These are phyloP conservation scores for Spergularia marina DNA, from an alignment of 148 eudicot species.

Conservation along the genomic window DNA sequence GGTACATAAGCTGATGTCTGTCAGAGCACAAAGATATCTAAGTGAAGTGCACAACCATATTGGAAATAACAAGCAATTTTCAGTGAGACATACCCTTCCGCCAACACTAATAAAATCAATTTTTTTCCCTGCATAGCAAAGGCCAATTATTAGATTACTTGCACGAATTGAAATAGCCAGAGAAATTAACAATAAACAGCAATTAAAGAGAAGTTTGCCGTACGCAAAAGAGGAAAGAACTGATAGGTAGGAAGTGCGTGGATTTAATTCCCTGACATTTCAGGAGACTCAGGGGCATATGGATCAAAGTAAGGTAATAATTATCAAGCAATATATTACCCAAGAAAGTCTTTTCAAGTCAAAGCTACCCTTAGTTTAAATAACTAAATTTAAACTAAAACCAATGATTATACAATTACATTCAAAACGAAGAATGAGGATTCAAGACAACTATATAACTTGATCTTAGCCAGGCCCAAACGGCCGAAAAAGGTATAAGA, in stretches of 20 bases:
- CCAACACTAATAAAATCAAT: constrained; percentile 83
- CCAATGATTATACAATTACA: neutral
- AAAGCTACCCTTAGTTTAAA: no score
- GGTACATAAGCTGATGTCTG: constrained; percentile 97
- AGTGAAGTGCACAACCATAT: neutral
- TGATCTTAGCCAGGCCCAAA: no score
- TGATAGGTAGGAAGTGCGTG: neutral
- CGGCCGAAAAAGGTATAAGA: no score
- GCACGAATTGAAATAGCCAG: neutral
- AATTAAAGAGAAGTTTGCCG: neutral
- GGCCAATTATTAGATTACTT: constrained; percentile 3
- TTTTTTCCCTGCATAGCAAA: constrained; percentile 61
- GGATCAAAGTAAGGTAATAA: no score
- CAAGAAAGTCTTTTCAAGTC: no score
- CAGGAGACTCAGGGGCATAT: neutral
- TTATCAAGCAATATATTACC: no score
- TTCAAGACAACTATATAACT: neutral
- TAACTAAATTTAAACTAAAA: neutral
- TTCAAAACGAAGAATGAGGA: neutral
- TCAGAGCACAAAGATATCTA: constrained; percentile 9
- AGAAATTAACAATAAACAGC: neutral
- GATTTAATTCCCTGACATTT: neutral
- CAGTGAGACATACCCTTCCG: constrained; percentile 67
- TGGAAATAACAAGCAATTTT: neutral
- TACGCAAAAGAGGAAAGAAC: neutral